phyloP scores from a whole-genome alignment of 2,329 filamentous ascomycete species.

The Ascochyta rabiei region DNA sequence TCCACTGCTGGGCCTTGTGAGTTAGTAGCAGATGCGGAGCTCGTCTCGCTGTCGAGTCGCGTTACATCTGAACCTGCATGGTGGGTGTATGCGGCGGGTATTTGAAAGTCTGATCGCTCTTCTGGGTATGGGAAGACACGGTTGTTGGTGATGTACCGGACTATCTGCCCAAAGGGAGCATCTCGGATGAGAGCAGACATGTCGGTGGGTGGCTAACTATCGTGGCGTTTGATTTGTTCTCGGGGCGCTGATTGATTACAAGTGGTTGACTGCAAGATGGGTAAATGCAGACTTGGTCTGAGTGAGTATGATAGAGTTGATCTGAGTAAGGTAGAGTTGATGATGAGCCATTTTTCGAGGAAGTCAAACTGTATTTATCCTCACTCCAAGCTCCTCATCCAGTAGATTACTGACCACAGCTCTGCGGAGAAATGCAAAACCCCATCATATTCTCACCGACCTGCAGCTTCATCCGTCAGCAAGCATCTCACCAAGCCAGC shows the following conservation, averaged over 20 bases:
- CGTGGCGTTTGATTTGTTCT: neutral
- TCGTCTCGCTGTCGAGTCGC: constrained; percentile 18
- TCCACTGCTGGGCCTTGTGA: constrained; percentile 31
- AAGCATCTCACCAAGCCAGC: constrained; percentile 10
- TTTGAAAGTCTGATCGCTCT: constrained; percentile 61
- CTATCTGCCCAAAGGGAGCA: constrained; percentile 63
- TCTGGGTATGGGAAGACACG: constrained; percentile 64
- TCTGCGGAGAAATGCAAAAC: neutral
- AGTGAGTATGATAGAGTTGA: neutral
- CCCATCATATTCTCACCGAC: neutral
- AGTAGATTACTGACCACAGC: neutral
- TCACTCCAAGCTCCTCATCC: neutral
- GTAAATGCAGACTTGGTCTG: neutral
- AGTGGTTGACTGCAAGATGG: neutral
- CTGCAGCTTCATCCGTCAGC: constrained; percentile 2
- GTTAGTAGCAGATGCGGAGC: constrained; percentile 10
- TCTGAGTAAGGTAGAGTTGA: neutral
- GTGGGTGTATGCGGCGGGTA: constrained; percentile 53
- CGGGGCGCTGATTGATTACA: neutral
- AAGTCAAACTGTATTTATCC: neutral
- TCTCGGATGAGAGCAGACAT: constrained; percentile 59
- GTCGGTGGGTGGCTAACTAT: neutral
- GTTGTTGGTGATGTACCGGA: constrained; percentile 61
- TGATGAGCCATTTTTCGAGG: neutral
- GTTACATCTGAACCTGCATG: constrained; percentile 18